A percentile compares a stretch with the other conserved stretches of the same genome.
Conservation (phyloP, 2,329 filamentous ascomycete genomes). For the Didymella segeticola region DNA sequence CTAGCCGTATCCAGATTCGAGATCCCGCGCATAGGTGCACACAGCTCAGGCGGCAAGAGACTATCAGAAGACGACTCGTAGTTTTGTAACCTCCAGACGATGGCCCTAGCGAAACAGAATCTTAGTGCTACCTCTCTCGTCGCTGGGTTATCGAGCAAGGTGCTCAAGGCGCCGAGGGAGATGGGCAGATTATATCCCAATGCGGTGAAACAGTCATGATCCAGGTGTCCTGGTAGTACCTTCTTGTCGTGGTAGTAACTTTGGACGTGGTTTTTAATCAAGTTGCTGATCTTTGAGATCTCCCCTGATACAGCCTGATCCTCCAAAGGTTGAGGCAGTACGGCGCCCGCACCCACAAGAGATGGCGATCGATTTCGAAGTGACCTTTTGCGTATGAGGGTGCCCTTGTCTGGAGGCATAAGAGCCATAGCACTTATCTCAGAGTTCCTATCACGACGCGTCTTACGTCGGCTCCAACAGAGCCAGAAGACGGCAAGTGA, state of each 20-base stretch:
- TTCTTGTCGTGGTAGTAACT: slow-evolving; percentile 42
- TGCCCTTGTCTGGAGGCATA: slow-evolving; percentile 29
- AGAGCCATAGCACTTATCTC: slow-evolving; percentile 25
- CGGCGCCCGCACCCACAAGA: slow-evolving; percentile 15
- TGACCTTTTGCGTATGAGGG: slow-evolving; percentile 14
- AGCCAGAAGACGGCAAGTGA: slow-evolving; percentile 31
- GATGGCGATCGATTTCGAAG: slow-evolving; percentile 19
- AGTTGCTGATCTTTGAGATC: slow-evolving; percentile 41
- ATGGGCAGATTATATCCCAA: slow-evolving; percentile 32
- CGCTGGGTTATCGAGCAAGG: slow-evolving; percentile 34
- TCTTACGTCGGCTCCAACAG: slow-evolving; percentile 26
- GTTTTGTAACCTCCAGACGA: slow-evolving; percentile 33
- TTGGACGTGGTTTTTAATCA: slow-evolving; percentile 48
- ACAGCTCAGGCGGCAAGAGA: slow-evolving; percentile 35
- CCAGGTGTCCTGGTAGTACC: slow-evolving; percentile 30
- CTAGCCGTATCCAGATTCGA: background rate
- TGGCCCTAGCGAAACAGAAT: slow-evolving; percentile 42
- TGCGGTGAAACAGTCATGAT: slow-evolving; percentile 31
- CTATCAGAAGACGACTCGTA: slow-evolving; percentile 21
- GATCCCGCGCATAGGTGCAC: slow-evolving; percentile 1
- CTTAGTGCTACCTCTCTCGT: slow-evolving; percentile 39
- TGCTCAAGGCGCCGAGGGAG: slow-evolving; percentile 32
- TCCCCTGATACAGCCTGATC: slow-evolving; percentile 42
- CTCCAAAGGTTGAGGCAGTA: slow-evolving; percentile 42
- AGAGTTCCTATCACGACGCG: slow-evolving; percentile 6